phyloP scores from a whole-genome alignment of 148 eudicot species.

The Vaccinium vitisidaea region DNA sequence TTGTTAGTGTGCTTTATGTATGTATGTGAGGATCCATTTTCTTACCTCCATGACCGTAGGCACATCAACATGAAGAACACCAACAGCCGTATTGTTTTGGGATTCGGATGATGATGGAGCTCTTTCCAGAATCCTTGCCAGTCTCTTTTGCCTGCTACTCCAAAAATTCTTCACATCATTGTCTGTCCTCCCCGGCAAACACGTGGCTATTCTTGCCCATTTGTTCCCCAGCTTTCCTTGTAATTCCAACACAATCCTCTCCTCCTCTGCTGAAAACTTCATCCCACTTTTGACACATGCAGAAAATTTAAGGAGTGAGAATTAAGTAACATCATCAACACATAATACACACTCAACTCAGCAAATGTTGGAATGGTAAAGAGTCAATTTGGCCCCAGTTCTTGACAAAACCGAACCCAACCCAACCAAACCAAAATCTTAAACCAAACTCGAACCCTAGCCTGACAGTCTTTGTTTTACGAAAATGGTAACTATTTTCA shows the following conservation, averaged over 20 bases:
- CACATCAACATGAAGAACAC: slow-evolving; percentile 18
- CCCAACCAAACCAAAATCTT: too few species aligned
- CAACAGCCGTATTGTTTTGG: slow-evolving; percentile 9
- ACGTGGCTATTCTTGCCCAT: slow-evolving; percentile 78
- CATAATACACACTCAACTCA: background rate
- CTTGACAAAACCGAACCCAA: too few species aligned
- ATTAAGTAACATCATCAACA: background rate
- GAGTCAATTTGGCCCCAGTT: too few species aligned
- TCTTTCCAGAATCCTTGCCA: slow-evolving; percentile 50
- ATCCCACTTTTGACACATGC: slow-evolving; percentile 50
- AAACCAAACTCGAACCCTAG: too few species aligned
- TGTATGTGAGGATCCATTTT: background rate
- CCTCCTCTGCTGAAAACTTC: slow-evolving; percentile 79
- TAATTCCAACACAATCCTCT: slow-evolving; percentile 65
- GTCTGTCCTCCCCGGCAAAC: slow-evolving; percentile 71
- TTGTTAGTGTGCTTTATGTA: background rate
- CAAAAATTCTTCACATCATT: slow-evolving; percentile 91
- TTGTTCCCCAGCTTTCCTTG: slow-evolving; percentile 70
- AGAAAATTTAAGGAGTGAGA: too few species aligned
- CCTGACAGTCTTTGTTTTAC: too few species aligned
- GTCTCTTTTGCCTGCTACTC: slow-evolving; percentile 79
- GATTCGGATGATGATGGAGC: slow-evolving; percentile 20
- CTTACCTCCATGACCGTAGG: slow-evolving; percentile 29
- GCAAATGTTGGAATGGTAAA: too few species aligned
- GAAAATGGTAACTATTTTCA: too few species aligned